Conservation (phyloP, 1,284 basidiomycete genomes). For the Hemileia vastatrix region DNA sequence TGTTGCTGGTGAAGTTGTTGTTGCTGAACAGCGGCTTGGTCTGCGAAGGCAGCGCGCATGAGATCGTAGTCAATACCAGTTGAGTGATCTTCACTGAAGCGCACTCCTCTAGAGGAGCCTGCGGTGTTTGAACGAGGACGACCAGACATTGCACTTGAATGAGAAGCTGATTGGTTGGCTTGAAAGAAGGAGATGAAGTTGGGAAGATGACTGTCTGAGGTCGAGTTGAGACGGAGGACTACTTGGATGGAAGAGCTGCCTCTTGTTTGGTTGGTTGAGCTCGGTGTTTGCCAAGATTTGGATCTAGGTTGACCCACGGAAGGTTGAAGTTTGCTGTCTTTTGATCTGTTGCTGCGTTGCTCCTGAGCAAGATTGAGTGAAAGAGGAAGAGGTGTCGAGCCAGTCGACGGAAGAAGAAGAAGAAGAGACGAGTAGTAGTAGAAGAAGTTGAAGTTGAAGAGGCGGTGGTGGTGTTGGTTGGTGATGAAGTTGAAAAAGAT, state of each 20-base stretch:
- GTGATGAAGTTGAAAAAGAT: neutral
- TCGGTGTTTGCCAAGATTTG: too few relatives aligned
- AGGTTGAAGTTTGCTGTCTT: neutral
- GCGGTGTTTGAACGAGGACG: slow-evolving; percentile 10
- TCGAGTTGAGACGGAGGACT: neutral
- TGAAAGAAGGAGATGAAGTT: neutral
- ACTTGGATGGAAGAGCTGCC: too few relatives aligned
- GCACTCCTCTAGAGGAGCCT: slow-evolving; percentile 8
- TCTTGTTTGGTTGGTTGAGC: too few relatives aligned
- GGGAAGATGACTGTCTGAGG: neutral
- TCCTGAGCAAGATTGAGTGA: neutral
- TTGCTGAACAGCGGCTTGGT: slow-evolving; percentile 10
- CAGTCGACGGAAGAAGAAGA: neutral
- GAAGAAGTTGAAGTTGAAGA: neutral
- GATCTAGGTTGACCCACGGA: neutral
- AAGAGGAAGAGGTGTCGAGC: neutral
- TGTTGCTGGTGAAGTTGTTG: neutral
- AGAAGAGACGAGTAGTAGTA: neutral
- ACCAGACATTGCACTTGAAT: slow-evolving; percentile 1
- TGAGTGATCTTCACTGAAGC: slow-evolving; percentile 13
- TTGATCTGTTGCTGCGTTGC: neutral
- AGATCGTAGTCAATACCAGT: slow-evolving; percentile 14
- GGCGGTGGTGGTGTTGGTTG: neutral
- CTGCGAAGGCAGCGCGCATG: slow-evolving; percentile 18
- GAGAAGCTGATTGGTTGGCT: neutral